A percentile compares a stretch with the other conserved stretches of the same genome.
These are phyloP conservation scores for Globisporangium heterothallicum DNA, from an alignment of 352 stramenopile species.

Conservation along the genomic window DNA sequence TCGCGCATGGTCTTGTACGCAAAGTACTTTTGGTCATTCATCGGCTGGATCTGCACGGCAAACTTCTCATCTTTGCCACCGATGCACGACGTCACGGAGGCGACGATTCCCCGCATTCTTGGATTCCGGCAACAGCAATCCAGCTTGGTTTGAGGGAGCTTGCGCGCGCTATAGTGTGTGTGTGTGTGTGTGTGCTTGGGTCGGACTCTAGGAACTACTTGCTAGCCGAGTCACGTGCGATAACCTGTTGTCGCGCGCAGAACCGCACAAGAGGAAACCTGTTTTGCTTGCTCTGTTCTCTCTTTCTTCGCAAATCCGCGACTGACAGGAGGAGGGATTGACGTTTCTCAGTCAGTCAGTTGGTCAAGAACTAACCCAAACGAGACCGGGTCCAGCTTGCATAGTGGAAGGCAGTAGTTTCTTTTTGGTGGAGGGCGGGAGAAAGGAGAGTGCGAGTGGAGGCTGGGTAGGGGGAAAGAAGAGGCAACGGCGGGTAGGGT, in stretches of 20 bases:
- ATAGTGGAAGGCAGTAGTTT: slow-evolving; percentile 6
- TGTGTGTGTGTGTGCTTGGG: background rate
- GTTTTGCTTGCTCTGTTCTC: slow-evolving; percentile 12
- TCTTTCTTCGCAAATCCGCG: slow-evolving; percentile 24
- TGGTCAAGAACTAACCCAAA: slow-evolving; percentile 3
- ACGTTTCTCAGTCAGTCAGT: slow-evolving; percentile 2
- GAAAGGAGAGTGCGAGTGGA: background rate
- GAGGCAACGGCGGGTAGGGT: slow-evolving; percentile 1
- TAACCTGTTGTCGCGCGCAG: background rate
- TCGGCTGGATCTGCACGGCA: slow-evolving; percentile 51
- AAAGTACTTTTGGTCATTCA: slow-evolving; percentile 50
- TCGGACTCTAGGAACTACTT: background rate
- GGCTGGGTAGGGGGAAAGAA: background rate
- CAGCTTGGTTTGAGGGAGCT: background rate
- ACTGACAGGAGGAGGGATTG: slow-evolving; percentile 18
- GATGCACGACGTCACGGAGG: slow-evolving; percentile 73
- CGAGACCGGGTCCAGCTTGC: background rate
- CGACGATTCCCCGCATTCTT: slow-evolving; percentile 60
- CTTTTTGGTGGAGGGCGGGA: slow-evolving; percentile 1
- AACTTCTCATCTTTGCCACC: slow-evolving; percentile 77
- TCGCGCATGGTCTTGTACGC: slow-evolving; percentile 79
- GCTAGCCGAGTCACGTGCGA: background rate
- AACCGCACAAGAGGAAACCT: no score
- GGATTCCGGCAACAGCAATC: slow-evolving; percentile 9
- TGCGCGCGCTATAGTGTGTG: background rate